A percentile compares a stretch with the other conserved stretches of the same genome.
Evolutionary conservation across 768 basidiomycete genomes (phyloP).

Genomic region (Boletus speciosus): DNA sequence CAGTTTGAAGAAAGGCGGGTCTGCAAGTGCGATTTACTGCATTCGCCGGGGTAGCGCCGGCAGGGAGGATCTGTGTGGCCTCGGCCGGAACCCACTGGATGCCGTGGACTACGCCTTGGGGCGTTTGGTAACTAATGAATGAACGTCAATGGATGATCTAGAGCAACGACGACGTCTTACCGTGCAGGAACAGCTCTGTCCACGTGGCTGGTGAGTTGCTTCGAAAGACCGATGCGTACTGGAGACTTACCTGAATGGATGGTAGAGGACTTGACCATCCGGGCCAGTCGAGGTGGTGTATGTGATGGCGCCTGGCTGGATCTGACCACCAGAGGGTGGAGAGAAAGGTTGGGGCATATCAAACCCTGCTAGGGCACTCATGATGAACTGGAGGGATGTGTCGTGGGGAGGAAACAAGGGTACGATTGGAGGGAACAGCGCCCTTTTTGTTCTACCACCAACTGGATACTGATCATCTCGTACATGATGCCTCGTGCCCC

Average conservation of each 20-base stretch:
- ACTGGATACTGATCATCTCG: conserved; percentile 13
- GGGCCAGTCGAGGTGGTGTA: conserved; percentile 63
- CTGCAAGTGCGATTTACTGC: conserved; percentile 37
- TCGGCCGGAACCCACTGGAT: conserved; percentile 69
- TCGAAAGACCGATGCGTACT: background rate
- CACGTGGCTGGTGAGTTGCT: conserved; percentile 14
- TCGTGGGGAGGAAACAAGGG: conserved; percentile 12
- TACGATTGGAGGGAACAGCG: background rate
- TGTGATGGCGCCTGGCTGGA: conserved; percentile 65
- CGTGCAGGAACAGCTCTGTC: conserved; percentile 70
- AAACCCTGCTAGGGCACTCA: conserved; percentile 24
- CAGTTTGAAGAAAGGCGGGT: background rate
- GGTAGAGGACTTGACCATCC: conserved; percentile 64
- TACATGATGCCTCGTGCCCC: conserved; percentile 27
- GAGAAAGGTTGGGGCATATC: conserved; percentile 31
- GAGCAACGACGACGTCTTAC: conserved; percentile 35
- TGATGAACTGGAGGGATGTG: conserved; percentile 13
- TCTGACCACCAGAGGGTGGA: conserved; percentile 37
- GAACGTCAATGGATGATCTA: conserved; percentile 8
- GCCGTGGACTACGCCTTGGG: conserved; percentile 62
- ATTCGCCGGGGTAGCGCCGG: conserved; percentile 57
- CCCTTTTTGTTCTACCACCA: conserved; percentile 22
- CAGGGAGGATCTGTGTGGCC: conserved; percentile 55
- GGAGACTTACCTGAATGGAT: conserved; percentile 65
- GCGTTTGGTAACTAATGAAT: conserved; percentile 61